Conservation (phyloP, 2,329 filamentous ascomycete genomes). For the Pezicula radicicola region DNA sequence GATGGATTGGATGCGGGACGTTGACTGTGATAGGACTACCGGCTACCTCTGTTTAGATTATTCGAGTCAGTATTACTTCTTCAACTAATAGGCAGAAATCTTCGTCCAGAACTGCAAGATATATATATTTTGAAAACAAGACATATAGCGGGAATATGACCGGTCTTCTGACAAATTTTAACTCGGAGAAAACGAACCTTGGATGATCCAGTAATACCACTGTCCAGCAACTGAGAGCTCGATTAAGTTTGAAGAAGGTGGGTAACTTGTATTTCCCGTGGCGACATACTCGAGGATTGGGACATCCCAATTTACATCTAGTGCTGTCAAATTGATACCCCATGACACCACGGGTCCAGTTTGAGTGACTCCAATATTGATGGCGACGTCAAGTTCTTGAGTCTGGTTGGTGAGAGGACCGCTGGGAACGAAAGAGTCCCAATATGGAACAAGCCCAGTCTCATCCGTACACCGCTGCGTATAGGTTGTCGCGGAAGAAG, state of each 20-base stretch:
- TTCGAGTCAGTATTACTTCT: too few relatives aligned
- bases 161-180: too few relatives aligned
- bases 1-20: constrained; percentile 40
- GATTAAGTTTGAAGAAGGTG: constrained; percentile 8
- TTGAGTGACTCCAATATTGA: background rate
- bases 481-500: background rate
- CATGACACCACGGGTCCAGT: background rate
- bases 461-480: constrained; percentile 8
- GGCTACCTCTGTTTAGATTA: constrained; percentile 35
- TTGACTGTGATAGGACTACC: background rate
- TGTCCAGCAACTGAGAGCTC: constrained; percentile 28
- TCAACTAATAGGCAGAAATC: too few relatives aligned
- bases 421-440: background rate
- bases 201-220: constrained; percentile 26
- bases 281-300: constrained; percentile 35
- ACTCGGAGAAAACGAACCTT: background rate
- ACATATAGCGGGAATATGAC: too few relatives aligned
- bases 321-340: constrained; percentile 14
- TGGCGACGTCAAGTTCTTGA: background rate
- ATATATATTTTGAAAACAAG: too few relatives aligned
- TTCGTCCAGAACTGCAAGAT: too few relatives aligned
- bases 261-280: constrained; percentile 18
- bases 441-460: constrained; percentile 7
- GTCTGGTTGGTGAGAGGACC: background rate
- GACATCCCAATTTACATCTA: constrained; percentile 38